Conservation (phyloP, 2,329 filamentous ascomycete species). For the Alternaria panax region DNA sequence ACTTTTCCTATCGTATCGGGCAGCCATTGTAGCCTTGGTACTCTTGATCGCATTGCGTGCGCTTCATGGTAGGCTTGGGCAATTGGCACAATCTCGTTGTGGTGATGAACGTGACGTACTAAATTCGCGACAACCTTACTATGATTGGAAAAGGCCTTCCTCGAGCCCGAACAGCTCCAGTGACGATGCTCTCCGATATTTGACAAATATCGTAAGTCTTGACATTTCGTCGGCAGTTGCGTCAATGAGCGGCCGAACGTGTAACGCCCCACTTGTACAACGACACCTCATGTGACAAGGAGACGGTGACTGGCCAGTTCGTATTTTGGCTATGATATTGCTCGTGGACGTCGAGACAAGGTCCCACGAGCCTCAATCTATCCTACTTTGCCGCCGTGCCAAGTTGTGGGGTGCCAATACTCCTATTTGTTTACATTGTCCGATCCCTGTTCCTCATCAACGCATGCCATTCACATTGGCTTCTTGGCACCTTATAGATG, state of each 20-base stretch:
- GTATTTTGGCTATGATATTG: neutral
- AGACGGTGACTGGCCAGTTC: neutral
- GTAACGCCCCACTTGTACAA: constrained; percentile 11
- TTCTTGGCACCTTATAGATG: neutral
- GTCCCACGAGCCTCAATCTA: constrained; percentile 23
- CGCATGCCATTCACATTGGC: neutral
- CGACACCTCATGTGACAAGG: neutral
- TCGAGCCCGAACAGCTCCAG: neutral
- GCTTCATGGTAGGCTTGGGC: neutral
- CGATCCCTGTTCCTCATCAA: constrained; percentile 2
- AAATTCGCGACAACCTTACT: neutral
- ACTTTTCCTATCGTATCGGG: neutral
- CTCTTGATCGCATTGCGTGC: neutral
- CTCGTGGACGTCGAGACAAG: constrained; percentile 15
- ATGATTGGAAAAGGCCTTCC: neutral
- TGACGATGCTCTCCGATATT: neutral
- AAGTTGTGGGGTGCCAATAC: constrained; percentile 22
- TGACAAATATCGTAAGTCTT: constrained; percentile 10
- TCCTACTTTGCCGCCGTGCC: constrained; percentile 20
- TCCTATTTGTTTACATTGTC: constrained; percentile 16
- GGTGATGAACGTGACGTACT: neutral
- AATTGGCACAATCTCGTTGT: neutral
- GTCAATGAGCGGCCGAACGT: neutral
- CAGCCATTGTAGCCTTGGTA: neutral
- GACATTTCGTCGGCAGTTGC: constrained; percentile 21